Conservation (phyloP, 139 green algal genomes). For the Desmodesmus armatus region DNA sequence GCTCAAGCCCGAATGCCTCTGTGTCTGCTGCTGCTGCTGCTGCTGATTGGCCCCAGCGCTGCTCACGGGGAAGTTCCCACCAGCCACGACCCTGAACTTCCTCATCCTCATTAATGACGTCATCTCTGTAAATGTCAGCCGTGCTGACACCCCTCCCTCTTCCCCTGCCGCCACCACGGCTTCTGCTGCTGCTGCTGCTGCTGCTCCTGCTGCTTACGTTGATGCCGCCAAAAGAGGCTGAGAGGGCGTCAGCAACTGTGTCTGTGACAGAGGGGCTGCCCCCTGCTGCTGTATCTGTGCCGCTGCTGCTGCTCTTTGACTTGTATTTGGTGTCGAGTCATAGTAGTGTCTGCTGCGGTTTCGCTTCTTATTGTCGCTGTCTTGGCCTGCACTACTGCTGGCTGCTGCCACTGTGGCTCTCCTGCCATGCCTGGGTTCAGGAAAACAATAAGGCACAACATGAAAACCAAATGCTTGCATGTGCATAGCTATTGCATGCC, state of each 20-base stretch:
- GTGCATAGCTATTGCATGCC: too few species aligned
- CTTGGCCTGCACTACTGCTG: neutral
- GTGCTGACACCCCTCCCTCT: neutral
- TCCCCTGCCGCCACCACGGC: neutral
- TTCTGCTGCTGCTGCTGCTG: constrained; percentile 20
- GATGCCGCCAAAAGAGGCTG: too few species aligned
- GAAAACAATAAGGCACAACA: too few species aligned
- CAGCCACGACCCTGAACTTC: constrained; percentile 8
- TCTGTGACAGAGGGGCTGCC: too few species aligned
- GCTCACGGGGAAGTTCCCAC: constrained; percentile 26
- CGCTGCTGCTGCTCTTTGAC: neutral
- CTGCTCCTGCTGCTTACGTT: neutral
- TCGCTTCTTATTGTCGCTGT: neutral
- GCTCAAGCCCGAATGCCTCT: neutral
- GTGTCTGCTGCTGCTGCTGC: neutral
- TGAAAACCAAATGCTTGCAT: too few species aligned
- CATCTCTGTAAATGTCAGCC: neutral
- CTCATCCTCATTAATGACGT: neutral
- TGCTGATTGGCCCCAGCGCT: neutral
- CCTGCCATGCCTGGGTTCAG: too few species aligned
- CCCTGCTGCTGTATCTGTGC: neutral
- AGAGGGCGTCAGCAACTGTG: too few species aligned
- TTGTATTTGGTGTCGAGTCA: neutral
- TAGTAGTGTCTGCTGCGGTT: constrained; percentile 16
- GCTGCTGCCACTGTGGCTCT: too few species aligned